A percentile compares a stretch with the other conserved stretches of the same genome.
phyloP scores from a whole-genome alignment of 768 basidiomycete genomes.

The Podaxis sp. region DNA sequence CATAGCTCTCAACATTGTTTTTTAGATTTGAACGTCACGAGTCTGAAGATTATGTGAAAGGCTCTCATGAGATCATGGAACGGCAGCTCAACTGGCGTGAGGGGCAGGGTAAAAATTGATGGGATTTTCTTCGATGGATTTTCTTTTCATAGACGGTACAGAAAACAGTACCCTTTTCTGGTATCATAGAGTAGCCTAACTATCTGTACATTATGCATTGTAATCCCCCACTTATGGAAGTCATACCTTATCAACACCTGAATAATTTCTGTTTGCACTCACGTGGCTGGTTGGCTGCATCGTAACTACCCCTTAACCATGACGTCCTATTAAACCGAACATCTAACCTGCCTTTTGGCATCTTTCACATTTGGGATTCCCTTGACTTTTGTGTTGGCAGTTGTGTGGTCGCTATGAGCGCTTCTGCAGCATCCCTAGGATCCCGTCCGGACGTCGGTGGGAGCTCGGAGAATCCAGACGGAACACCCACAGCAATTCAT shows the following conservation, averaged over 20 bases:
- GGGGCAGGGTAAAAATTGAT: background rate
- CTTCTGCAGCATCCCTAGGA: background rate
- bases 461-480: slow-evolving; percentile 4
- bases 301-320: background rate
- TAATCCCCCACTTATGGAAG: background rate
- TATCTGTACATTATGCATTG: background rate
- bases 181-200: background rate
- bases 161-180: background rate
- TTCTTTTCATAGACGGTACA: background rate
- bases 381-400: background rate
- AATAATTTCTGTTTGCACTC: background rate
- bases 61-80: slow-evolving; percentile 56
- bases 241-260: background rate
- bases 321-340: background rate
- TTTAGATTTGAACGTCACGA: slow-evolving; percentile 67
- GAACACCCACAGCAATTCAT: slow-evolving; percentile 27
- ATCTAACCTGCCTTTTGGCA: background rate
- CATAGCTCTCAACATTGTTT: slow-evolving; percentile 9
- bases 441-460: background rate
- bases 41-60: slow-evolving; percentile 60
- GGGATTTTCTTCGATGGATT: background rate
- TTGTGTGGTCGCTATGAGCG: background rate
- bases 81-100: slow-evolving; percentile 10
- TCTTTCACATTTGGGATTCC: background rate
- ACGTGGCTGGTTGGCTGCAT: background rate